Conservation (phyloP, 192 early-diverging fungal species). For the Entophlyctis helioformis region DNA sequence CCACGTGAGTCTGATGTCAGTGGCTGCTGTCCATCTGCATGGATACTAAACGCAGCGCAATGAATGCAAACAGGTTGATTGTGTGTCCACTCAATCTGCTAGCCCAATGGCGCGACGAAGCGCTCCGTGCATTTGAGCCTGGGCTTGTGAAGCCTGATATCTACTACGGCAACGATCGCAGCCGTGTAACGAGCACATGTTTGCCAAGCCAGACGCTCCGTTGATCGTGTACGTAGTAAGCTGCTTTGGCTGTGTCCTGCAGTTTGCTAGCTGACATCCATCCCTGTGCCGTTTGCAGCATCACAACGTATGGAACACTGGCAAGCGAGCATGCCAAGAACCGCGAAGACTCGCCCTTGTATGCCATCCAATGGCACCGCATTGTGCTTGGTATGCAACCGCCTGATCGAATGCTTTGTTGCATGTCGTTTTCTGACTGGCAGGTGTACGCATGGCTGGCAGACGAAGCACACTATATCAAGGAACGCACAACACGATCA, state of each 20-base stretch:
- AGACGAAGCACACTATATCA: slow-evolving; percentile 85
- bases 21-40: neutral
- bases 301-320: slow-evolving; percentile 22
- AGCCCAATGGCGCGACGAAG: slow-evolving; percentile 21
- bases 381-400: too few relatives aligned
- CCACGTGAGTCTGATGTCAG: neutral
- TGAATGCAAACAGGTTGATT: slow-evolving; percentile 12
- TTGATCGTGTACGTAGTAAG: too few relatives aligned
- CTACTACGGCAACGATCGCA: slow-evolving; percentile 12
- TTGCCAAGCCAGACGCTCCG: slow-evolving; percentile 1
- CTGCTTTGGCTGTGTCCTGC: too few relatives aligned
- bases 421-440: too few relatives aligned
- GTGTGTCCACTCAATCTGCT: slow-evolving; percentile 24
- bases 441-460: too few relatives aligned
- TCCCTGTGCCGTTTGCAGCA: neutral
- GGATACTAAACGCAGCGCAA: neutral
- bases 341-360: slow-evolving; percentile 19
- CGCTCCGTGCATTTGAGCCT: slow-evolving; percentile 1
- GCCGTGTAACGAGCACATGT: neutral
- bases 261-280: neutral
- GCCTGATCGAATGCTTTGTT: too few relatives aligned
- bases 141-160: neutral
- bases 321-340: slow-evolving; percentile 11
- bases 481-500: slow-evolving; percentile 52
- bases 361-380: slow-evolving; percentile 61